phyloP scores from a whole-genome alignment of 768 basidiomycete genomes.

The Arthromyces matolae region DNA sequence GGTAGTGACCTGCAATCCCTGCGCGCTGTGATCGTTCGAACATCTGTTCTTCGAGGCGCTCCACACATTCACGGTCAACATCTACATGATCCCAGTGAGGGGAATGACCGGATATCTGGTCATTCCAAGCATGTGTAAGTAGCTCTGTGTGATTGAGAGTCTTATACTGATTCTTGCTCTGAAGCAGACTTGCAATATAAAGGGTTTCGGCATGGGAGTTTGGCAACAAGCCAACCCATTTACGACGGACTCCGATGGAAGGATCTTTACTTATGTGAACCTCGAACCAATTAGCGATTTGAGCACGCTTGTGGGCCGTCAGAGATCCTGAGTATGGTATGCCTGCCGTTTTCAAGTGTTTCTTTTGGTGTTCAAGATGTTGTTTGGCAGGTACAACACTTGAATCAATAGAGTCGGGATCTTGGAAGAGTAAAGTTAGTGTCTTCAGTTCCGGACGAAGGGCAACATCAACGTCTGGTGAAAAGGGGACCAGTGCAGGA shows the following conservation, averaged over 20 bases:
- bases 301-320: slow-evolving; percentile 1
- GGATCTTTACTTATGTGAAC: slow-evolving; percentile 8
- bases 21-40: slow-evolving; percentile 20
- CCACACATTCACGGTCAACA: slow-evolving; percentile 22
- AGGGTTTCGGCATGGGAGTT: slow-evolving; percentile 14
- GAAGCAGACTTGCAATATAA: slow-evolving; percentile 12
- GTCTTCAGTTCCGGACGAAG: slow-evolving; percentile 9
- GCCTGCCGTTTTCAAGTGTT: not conserved
- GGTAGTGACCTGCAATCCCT: slow-evolving; percentile 11
- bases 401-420: not conserved
- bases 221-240: slow-evolving; percentile 1
- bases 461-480: slow-evolving; percentile 13
- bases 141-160: not conserved
- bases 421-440: not conserved
- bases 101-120: not conserved
- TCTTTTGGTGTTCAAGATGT: slow-evolving; percentile 14
- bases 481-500: slow-evolving; percentile 18
- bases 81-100: slow-evolving; percentile 13
- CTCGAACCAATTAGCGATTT: slow-evolving; percentile 24
- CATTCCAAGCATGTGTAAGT: not conserved
- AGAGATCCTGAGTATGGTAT: slow-evolving; percentile 11
- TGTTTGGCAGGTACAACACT: slow-evolving; percentile 14
- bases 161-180: not conserved
- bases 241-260: not conserved
- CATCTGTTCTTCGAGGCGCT: slow-evolving; percentile 22